Conservation (phyloP, 441 rosid genomes). For the Raphanus hybrid region DNA sequence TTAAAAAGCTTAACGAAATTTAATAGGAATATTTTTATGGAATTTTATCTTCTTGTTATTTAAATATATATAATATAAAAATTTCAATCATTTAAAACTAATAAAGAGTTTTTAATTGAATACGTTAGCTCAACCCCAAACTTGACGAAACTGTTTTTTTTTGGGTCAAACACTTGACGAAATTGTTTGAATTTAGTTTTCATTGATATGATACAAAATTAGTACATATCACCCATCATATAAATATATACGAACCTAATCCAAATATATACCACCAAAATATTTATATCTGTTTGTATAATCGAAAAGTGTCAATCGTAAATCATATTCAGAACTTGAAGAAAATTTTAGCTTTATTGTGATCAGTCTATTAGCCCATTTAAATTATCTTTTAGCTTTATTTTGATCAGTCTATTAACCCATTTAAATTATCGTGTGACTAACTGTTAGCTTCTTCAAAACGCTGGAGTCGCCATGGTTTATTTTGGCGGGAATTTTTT, state of each 20-base stretch:
- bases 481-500: conserved; percentile 54
- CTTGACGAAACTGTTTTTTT: no score
- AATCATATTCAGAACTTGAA: background rate
- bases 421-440: background rate
- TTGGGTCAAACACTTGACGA: no score
- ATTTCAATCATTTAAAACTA: background rate
- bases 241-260: background rate
- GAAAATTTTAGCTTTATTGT: background rate
- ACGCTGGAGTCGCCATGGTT: conserved; percentile 51
- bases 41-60: background rate
- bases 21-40: no score
- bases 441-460: conserved; percentile 51
- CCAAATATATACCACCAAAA: background rate
- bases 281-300: background rate
- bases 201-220: background rate
- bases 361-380: background rate
- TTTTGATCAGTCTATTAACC: background rate
- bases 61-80: background rate
- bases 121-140: no score
- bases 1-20: no score
- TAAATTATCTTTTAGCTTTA: background rate
- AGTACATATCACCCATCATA: background rate
- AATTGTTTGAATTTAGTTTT: background rate
- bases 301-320: background rate
- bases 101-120: background rate